Conservation (phyloP, 345 rosid species). For the Turritis glabra region DNA sequence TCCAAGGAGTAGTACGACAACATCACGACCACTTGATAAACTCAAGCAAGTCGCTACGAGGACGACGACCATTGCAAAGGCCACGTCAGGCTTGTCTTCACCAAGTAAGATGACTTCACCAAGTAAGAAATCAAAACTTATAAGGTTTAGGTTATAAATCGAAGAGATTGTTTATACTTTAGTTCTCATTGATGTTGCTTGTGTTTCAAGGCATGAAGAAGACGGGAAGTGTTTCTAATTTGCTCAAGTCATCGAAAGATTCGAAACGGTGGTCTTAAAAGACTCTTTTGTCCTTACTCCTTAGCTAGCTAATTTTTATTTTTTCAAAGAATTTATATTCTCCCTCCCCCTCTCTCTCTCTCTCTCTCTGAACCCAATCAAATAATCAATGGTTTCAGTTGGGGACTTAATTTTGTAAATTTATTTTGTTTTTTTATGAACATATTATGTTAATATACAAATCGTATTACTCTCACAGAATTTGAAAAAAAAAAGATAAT, state of each 20-base stretch:
- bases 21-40: conserved; percentile 39
- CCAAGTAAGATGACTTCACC: conserved; percentile 37
- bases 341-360: neutral
- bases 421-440: conserved; percentile 7
- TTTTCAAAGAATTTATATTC: neutral
- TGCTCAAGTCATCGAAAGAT: conserved; percentile 29
- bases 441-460: conserved; percentile 25
- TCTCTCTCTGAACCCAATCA: neutral
- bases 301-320: neutral
- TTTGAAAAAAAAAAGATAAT: neutral
- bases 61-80: conserved; percentile 19
- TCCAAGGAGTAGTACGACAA: conserved; percentile 27
- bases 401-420: conserved; percentile 23
- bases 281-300: neutral
- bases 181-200: conserved; percentile 4
- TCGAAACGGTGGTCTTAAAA: conserved; percentile 32
- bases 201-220: conserved; percentile 37
- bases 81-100: conserved; percentile 28
- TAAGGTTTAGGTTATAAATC: neutral
- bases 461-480: neutral
- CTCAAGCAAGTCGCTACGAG: conserved; percentile 35
- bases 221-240: conserved; percentile 36
- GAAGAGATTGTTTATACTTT: neutral
- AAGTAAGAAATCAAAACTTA: conserved; percentile 7
- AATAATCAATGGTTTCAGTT: neutral